Conservation (phyloP, 1,284 basidiomycete genomes). For the Sphaerobolus stellatus region DNA sequence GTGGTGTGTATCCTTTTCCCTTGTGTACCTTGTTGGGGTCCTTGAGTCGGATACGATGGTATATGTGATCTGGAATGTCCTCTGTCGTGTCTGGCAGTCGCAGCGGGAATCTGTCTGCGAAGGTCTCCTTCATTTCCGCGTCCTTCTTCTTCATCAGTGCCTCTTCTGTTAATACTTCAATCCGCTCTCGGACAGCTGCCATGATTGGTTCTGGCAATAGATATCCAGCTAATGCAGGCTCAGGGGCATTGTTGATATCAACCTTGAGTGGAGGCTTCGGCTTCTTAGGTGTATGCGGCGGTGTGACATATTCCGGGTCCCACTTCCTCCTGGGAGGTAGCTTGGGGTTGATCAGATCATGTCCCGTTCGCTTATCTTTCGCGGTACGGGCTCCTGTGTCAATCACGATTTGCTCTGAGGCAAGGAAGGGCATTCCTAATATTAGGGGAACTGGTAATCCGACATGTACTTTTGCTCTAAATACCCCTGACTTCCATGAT, state of each 20-base stretch:
- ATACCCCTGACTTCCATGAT: too few relatives aligned
- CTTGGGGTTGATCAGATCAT: not conserved
- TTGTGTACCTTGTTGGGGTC: too few relatives aligned
- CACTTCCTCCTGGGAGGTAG: not conserved
- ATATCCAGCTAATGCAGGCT: not conserved
- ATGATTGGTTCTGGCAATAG: not conserved
- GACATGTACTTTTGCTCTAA: too few relatives aligned
- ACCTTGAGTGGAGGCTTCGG: not conserved
- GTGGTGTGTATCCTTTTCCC: too few relatives aligned
- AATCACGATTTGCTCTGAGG: not conserved
- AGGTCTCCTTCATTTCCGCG: constrained; percentile 15
- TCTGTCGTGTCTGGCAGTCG: too few relatives aligned
- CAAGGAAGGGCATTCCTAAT: not conserved
- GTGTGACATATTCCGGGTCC: not conserved
- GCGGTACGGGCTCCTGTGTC: too few relatives aligned
- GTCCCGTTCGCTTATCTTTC: not conserved
- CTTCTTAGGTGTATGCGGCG: not conserved
- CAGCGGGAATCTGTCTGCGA: constrained; percentile 12
- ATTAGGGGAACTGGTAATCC: too few relatives aligned
- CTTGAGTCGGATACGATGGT: too few relatives aligned
- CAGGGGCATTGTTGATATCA: not conserved
- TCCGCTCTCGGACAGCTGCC: not conserved
- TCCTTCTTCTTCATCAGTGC: constrained; percentile 13
- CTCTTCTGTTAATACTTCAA: constrained; percentile 17
- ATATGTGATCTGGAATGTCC: too few relatives aligned